Evolutionary conservation across 2,329 filamentous ascomycete species (phyloP), one percentile per base, ranked within the genome.

Genomic region (Cladosporium sphaerospermum): DNA sequence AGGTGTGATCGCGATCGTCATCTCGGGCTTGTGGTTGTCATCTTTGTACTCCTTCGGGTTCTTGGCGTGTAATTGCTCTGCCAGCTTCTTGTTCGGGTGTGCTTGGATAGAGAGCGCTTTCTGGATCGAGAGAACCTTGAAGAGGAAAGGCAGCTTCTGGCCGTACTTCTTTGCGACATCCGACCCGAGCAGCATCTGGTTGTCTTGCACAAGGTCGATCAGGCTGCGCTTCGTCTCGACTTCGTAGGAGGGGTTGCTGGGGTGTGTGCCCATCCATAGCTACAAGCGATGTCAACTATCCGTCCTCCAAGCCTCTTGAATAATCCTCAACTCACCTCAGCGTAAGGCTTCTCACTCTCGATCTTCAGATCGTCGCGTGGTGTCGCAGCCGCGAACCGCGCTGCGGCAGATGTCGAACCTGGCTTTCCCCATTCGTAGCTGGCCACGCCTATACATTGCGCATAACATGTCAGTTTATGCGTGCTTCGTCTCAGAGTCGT

Each of bases 351-450:
- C 63, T 95, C 87, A 49, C 86, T 78, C 67, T 96, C 80, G 56
- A 99, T 85, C 9, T 78, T 78, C 68, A 97, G 86, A 61, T 83
- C 83, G 39, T 81, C 76, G 11, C 84, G 79, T 9, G 89, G 83
- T 4, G 91, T 96, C 14, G 91, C 89, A 44, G 89, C 85, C 37
- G 91, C 92, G 70, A 88, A 97, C 63, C 84, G 87, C 59, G 93
- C 93, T 47, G 91, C 93, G 11, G 91, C 88, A 45, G 92, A 97
- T 54, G 87, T 81, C 57, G 81, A 81, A 64, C 93, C 93, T 67
- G 90, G 81, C 78, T 99, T 99, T 84, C 82, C 93, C 93, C 93
- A 99, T 75, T 96, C 93, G 70, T 99, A 99, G 72, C 91, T 96
- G 73, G 97, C 97, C 67, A 95, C 89, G 67, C 92, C 93, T 86